Base-by-base conservation (phyloP, 257 asterid genomes). In the Solanum boliviense region DNA sequence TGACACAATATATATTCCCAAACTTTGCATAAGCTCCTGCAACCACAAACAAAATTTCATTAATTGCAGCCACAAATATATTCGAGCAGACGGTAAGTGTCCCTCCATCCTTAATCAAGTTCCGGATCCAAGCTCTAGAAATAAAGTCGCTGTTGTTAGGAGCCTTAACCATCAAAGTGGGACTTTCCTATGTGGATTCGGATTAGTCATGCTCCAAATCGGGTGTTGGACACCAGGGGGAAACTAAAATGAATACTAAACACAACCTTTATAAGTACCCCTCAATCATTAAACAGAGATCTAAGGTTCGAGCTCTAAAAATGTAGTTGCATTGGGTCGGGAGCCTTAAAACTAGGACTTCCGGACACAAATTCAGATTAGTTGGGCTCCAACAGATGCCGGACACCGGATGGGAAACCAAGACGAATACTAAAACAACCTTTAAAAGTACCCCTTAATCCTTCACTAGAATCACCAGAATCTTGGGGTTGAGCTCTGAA, bases 1-100 rank as follows among this genome's bases (percentile, higher is more conserved):
- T 35, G 98, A 92, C 73, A 95, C 95, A 6, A 95, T 88, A 91
- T 95, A 92, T 84, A 96, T 87, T 86, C 94, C 96, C 89, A 94
- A 87, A 85, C 91, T 93, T 88, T 95, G 94, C 44, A 94, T 84
- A 34, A 93, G 76, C 86, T 93, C 98, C 99, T 95, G 94, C 18
- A 52, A 29, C 5, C 81, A 48, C 7, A 86, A 78, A 20, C 5
- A 73, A 73, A 73, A 27, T 44, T 34, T 3, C 79, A 75, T 60
- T 13, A 6, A 1, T 15, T 5, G 82, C 48, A 73, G 48, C 29
- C 18, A 16, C 38, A 46, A 31, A 9, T 48, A 82, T 18, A 81
- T 10, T 35, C 10, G 7, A 8, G 48, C 4, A 13, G 18, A 6
- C 5, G 0, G 29, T 18, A 20, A 73, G 44, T 34, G 23, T 72